Percentiles rank a stretch among this genome's conserved stretches.
These are phyloP conservation scores for Areca catechu DNA, from an alignment of 176 grass and related monocot genomes.

Conservation along the genomic window DNA sequence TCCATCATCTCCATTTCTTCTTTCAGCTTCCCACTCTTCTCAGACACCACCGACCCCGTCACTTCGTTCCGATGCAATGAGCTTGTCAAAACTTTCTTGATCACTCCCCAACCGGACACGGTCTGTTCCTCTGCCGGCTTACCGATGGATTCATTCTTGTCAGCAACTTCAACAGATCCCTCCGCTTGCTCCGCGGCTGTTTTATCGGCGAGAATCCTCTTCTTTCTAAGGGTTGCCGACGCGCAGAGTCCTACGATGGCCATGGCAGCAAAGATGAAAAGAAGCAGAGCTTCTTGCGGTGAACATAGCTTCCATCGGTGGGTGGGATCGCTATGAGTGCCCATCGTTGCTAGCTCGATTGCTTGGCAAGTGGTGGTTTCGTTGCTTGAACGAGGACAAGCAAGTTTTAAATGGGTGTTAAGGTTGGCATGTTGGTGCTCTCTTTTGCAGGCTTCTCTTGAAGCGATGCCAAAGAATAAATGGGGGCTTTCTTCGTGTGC, in stretches of 20 bases:
- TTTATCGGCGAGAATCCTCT: background rate
- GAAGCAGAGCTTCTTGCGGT: background rate
- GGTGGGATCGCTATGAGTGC: background rate
- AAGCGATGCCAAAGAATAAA: background rate
- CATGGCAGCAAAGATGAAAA: background rate
- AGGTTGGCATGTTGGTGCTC: background rate
- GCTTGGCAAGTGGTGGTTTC: too few relatives aligned
- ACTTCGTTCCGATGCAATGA: background rate
- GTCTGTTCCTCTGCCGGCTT: background rate
- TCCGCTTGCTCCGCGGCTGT: too few relatives aligned
- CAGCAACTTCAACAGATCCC: too few relatives aligned
- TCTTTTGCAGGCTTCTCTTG: background rate
- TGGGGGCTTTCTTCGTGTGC: background rate
- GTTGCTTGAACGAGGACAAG: too few relatives aligned
- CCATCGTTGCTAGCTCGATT: background rate
- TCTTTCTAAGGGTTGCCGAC: background rate
- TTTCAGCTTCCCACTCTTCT: too few relatives aligned
- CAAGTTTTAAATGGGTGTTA: background rate
- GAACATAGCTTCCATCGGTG: background rate
- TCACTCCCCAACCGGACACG: background rate
- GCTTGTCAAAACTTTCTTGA: constrained; percentile 2
- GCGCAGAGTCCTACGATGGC: background rate
- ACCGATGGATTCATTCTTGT: too few relatives aligned
- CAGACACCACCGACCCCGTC: background rate
- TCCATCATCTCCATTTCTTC: too few relatives aligned